Evolutionary conservation across 306 rosid species (phyloP).

Genomic region (Lathyrus tuberosus): DNA sequence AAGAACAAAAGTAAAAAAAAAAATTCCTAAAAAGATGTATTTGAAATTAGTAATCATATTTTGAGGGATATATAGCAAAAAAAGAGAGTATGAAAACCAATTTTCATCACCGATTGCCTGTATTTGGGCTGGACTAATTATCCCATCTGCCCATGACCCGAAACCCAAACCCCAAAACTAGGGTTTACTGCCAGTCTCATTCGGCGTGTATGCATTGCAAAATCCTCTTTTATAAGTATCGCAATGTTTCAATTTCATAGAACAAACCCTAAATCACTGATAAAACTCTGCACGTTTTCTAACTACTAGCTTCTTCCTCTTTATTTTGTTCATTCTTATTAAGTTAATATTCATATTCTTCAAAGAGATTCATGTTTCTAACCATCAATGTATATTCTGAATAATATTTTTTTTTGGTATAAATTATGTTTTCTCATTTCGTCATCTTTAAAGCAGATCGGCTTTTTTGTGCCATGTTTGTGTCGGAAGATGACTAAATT

Average conservation of each 20-base stretch:
- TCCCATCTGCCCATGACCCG: background rate
- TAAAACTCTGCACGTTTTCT: background rate
- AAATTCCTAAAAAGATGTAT: too few relatives aligned
- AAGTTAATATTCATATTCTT: background rate
- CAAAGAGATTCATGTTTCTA: background rate
- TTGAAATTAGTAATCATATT: too few relatives aligned
- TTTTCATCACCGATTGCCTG: background rate
- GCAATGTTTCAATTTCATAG: too few relatives aligned
- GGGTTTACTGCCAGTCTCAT: background rate
- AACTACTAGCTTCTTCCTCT: background rate
- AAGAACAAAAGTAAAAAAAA: too few relatives aligned
- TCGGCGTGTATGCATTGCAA: background rate
- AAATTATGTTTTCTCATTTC: background rate
- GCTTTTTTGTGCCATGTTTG: constrained; percentile 50
- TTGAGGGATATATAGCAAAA: too few relatives aligned
- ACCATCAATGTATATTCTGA: too few relatives aligned
- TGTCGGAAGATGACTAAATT: constrained; percentile 90
- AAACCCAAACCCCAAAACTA: background rate
- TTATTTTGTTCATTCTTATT: background rate
- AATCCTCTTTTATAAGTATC: background rate
- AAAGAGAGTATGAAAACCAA: too few relatives aligned
- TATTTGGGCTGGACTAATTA: background rate
- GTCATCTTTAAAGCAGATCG: constrained; percentile 73
- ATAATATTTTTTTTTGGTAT: too few relatives aligned
- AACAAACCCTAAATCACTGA: background rate